A percentile compares a stretch with the other conserved stretches of the same genome.
These are phyloP conservation scores for Boletus vinaceobasis DNA, from an alignment of 768 basidiomycete genomes.

Conservation along the genomic window DNA sequence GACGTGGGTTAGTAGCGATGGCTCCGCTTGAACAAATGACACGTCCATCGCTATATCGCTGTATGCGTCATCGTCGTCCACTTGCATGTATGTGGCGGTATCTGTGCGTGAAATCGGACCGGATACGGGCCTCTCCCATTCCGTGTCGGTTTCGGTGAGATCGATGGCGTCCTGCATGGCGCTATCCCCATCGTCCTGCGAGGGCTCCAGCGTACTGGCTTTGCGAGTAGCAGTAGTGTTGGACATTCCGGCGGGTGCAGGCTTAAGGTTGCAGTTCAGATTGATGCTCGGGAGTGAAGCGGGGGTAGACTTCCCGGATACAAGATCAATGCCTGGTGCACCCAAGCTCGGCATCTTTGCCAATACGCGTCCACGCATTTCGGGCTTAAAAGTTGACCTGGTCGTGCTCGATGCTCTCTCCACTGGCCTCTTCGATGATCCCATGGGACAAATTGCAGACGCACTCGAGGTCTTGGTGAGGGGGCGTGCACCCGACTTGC, in stretches of 20 bases:
- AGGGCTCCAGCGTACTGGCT: background rate
- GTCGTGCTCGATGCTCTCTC: background rate
- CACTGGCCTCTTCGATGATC: background rate
- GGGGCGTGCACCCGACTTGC: background rate
- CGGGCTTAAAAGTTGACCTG: background rate
- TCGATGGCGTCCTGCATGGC: slow-evolving; percentile 18
- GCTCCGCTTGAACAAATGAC: slow-evolving; percentile 3
- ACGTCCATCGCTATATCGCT: background rate
- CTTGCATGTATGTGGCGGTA: slow-evolving; percentile 10
- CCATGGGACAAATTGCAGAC: slow-evolving; percentile 4
- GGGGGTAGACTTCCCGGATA: slow-evolving; percentile 12
- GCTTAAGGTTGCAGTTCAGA: slow-evolving; percentile 11
- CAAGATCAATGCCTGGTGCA: background rate
- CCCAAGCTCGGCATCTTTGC: slow-evolving; percentile 7
- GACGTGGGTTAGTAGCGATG: background rate
- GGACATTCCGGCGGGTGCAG: background rate
- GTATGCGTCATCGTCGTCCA: slow-evolving; percentile 12
- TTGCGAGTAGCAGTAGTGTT: background rate
- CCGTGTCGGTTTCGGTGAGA: slow-evolving; percentile 21
- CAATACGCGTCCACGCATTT: background rate
- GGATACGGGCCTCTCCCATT: slow-evolving; percentile 6
- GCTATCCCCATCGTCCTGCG: slow-evolving; percentile 4
- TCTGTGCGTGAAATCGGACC: background rate
- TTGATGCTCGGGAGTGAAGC: slow-evolving; percentile 6
- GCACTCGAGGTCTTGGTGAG: slow-evolving; percentile 17